Evolutionary conservation across 2,329 filamentous ascomycete genomes (phyloP).

Genomic region (Pseudocercospora vitis): DNA sequence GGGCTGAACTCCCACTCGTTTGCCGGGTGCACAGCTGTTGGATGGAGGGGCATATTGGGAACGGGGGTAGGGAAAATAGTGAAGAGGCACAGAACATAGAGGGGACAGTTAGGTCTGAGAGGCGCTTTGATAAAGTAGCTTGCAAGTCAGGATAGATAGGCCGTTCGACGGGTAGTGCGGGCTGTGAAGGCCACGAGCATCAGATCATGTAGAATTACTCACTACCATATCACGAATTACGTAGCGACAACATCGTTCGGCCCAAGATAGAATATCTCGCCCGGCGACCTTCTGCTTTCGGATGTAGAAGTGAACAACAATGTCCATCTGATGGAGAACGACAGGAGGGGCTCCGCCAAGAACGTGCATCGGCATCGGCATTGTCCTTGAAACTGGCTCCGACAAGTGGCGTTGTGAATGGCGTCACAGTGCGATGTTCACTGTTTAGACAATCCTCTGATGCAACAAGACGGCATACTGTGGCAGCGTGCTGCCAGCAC

Average conservation of each 20-base stretch:
- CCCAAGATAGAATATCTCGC: neutral
- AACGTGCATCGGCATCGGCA: neutral
- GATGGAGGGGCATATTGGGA: slow-evolving; percentile 49
- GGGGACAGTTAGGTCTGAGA: neutral
- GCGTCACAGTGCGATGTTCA: neutral
- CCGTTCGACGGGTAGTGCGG: slow-evolving; percentile 13
- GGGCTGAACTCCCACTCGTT: slow-evolving; percentile 56
- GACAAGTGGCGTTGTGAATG: neutral
- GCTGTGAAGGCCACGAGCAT: neutral
- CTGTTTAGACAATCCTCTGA: neutral
- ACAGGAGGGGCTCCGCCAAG: neutral
- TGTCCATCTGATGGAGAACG: neutral
- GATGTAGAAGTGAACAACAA: neutral
- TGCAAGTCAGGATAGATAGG: slow-evolving; percentile 12
- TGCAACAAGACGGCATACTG: slow-evolving; percentile 2
- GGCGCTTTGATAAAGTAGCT: neutral
- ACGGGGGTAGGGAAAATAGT: neutral
- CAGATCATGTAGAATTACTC: neutral
- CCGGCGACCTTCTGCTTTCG: slow-evolving; percentile 2
- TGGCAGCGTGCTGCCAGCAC: slow-evolving; percentile 9
- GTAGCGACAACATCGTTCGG: neutral
- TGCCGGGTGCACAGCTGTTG: slow-evolving; percentile 52
- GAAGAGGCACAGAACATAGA: neutral
- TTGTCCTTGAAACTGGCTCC: neutral
- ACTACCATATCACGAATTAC: neutral